Evolutionary conservation across 2,329 filamentous ascomycete genomes (phyloP), one percentile per base, ranked within the genome.

Genomic region (Talaromyces sp.): DNA sequence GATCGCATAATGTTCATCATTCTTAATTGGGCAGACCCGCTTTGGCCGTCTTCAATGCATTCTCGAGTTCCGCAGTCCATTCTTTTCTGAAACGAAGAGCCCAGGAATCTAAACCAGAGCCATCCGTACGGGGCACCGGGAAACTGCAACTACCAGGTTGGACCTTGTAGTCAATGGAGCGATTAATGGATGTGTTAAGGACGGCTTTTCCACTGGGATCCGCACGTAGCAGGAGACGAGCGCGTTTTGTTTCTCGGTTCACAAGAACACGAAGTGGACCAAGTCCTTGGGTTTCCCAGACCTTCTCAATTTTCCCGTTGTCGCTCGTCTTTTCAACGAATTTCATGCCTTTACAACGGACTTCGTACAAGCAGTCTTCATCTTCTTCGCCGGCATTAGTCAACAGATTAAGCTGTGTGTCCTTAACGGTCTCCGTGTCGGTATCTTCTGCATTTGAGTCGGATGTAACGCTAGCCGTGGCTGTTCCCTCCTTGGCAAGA

Each of bases 141-240:
- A 81, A 76, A 37, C 76, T 71, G 16, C 80, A 74, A 19, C 65
- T 90, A 56, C 74, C 82, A 5, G 70, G 71, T 33, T 84, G 82
- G 7, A 83, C 79, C 71, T 85, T 85, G 79, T 93, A 93, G 5
- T 82, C 81, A 61, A 88, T 77, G n/a, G 83, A 80, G 1, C 86
- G 79, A 39, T 91, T 77, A 58, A 93, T 76, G 22, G 82, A 77
- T 70, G 88, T 86, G 78, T 96, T 96, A 71, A 96, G 79, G 3
- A 90, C 84, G 56, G 94, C 82, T 45, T 89, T 85, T 16, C 92
- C 92, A 67, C 88, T 85, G 0, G 91, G 90, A 68, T 93, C 90
- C n/a, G 87, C 86, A 59, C 92, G 87, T 67, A 93, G 79, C 22
- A 96, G 78, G 54, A 95, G 79, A 47, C 92, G 87, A 3, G 88